These are phyloP conservation scores for Solanum corneliomulleri DNA, from an alignment of 257 asterid genomes.

Conservation along the genomic window DNA sequence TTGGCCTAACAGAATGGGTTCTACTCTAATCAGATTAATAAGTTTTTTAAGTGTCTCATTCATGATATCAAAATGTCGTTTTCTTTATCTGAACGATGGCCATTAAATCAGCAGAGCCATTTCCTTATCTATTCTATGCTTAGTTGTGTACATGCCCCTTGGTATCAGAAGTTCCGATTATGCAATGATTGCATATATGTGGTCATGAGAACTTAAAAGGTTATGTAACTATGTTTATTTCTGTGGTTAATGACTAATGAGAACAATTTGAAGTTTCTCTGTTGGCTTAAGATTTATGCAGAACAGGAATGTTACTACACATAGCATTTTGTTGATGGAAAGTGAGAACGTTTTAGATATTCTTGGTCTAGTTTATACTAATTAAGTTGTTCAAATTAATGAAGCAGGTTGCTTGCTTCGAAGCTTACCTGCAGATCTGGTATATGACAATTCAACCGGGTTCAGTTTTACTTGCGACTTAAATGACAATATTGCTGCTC, in stretches of 20 bases:
- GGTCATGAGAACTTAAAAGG: neutral
- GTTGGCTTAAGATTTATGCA: neutral
- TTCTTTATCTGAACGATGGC: neutral
- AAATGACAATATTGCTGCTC: constrained; percentile 90
- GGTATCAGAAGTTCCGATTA: neutral
- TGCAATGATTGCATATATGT: neutral
- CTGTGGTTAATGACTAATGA: neutral
- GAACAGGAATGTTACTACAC: neutral
- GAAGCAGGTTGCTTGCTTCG: constrained; percentile 77
- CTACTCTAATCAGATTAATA: neutral
- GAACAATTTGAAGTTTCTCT: neutral
- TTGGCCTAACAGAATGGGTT: neutral
- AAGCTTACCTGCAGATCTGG: constrained; percentile 81
- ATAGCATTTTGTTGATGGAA: neutral
- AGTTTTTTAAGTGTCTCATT: neutral
- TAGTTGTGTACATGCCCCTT: neutral
- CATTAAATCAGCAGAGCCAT: neutral
- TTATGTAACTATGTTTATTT: neutral
- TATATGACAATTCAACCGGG: constrained; percentile 74
- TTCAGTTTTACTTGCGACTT: constrained; percentile 87
- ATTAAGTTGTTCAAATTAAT: neutral
- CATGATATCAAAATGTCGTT: neutral
- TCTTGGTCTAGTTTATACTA: neutral
- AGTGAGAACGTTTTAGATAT: neutral
- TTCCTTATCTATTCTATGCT: neutral